Evolutionary conservation across 148 eudicot species (phyloP), one percentile per base, ranked within the genome.

Genomic region (Camellia granthamiana): DNA sequence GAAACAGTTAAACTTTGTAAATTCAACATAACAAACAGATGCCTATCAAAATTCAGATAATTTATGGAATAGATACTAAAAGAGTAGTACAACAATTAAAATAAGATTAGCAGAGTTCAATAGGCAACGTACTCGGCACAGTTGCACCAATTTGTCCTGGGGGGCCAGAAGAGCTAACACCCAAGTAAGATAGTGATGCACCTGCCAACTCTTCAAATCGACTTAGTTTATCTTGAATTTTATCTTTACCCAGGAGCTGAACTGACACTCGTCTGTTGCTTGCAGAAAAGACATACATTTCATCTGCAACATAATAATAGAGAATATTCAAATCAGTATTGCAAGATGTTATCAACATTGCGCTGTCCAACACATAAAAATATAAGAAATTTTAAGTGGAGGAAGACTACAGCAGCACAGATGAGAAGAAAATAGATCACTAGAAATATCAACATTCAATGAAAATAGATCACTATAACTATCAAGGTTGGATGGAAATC

Each of bases 241-340:
- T 90, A 30, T 93, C 95, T 80, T 88, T 90, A 75, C 99, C 99
- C 69, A 93, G 84, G 75, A 96, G 89, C 85, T 96, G 84, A 79
- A 96, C 89, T 59, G 97, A 87, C 69, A 96, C 97, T 70, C 83
- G 86, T 79, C 84, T 89, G 77, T 92, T 91, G 69, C 85, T 89
- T 41, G 97, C 91, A 78, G 99, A 93, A 80, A 92, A 88, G 72
- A 96, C 98, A 84, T 93, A 96, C 99, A 96, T 96, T 85, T 96
- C 99, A 87, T 96, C 99, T 96, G 97, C 76, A 76, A 68, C 38
- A 30, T 30, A 30, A 30, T 30, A 30, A 30, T 30, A 30, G 38
- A 30, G 38, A 23, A 23, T 30, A 30, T 30, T 30, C 38, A 30
- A 30, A 30, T 30, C 38, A 30, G 38, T 30, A 30, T 58, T 23